Conservation (phyloP, 768 basidiomycete species). For the Amanita subjunquillea region DNA sequence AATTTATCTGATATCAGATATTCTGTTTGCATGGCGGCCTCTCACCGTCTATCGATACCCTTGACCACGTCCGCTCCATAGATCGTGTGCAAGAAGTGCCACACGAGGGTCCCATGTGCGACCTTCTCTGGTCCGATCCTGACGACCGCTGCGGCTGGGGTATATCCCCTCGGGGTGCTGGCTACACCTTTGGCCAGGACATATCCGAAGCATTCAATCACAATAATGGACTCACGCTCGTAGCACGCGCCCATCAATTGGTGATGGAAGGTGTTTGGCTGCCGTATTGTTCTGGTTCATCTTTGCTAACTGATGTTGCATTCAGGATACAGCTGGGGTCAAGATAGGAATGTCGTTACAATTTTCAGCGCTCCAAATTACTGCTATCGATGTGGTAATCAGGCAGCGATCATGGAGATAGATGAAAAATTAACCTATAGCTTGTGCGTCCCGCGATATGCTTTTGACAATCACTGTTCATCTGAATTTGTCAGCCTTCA, state of each 20-base stretch:
- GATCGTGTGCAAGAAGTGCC: constrained; percentile 99
- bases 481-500: constrained; percentile 61
- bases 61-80: constrained; percentile 97
- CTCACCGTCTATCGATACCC: constrained; percentile 97
- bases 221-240: constrained; percentile 94
- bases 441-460: constrained; percentile 47
- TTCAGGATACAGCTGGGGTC: constrained; percentile 93
- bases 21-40: constrained; percentile 97
- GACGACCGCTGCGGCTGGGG: constrained; percentile 99
- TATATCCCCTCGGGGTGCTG: constrained; percentile 96
- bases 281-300: background rate
- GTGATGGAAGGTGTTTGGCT: constrained; percentile 84
- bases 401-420: constrained; percentile 99
- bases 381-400: constrained; percentile 99
- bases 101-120: constrained; percentile 99
- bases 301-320: background rate
- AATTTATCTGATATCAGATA: constrained; percentile 48
- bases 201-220: constrained; percentile 99
- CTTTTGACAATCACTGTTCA: background rate
- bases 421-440: constrained; percentile 95
- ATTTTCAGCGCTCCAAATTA: constrained; percentile 99
- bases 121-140: constrained; percentile 98
- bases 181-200: constrained; percentile 98
- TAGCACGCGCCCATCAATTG: constrained; percentile 88
- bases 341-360: constrained; percentile 98